These are phyloP conservation scores for Centella asiatica DNA, from an alignment of 129 eudicot genomes.

Conservation along the genomic window DNA sequence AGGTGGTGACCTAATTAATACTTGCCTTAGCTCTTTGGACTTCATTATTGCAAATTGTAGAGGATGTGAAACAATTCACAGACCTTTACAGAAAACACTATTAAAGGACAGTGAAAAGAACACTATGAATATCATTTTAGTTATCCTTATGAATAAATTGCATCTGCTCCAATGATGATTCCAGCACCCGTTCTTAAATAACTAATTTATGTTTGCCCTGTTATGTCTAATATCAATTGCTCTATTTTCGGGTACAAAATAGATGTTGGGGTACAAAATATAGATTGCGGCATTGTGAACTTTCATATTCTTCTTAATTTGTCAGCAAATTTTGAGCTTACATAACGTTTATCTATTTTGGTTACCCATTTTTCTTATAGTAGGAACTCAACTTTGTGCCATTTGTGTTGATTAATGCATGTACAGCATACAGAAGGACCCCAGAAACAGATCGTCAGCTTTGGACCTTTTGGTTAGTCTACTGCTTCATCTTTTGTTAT, in stretches of 20 bases:
- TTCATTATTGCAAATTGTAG: neutral
- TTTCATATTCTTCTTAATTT: neutral
- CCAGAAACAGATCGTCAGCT: slow-evolving; percentile 66
- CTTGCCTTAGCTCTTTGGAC: neutral
- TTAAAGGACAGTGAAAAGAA: neutral
- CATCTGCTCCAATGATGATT: no score
- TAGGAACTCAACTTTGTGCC: neutral
- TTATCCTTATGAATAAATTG: no score
- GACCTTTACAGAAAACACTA: neutral
- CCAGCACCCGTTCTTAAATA: no score
- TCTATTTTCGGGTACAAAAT: no score
- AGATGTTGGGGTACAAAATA: no score
- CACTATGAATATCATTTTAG: neutral
- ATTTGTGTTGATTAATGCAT: slow-evolving; percentile 8
- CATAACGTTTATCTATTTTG: neutral
- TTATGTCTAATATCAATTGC: no score
- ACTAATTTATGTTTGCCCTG: no score
- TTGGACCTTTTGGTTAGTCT: slow-evolving; percentile 80
- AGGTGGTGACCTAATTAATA: neutral
- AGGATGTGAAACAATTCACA: neutral
- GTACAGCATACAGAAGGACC: slow-evolving; percentile 89
- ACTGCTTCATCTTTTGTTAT: neutral
- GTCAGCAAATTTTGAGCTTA: neutral
- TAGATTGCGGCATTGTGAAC: neutral
- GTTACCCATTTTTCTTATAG: neutral